A percentile compares a stretch with the other conserved stretches of the same genome.
Conservation (phyloP, 192 early-diverging fungal species). For the Chytriomyces confervae region DNA sequence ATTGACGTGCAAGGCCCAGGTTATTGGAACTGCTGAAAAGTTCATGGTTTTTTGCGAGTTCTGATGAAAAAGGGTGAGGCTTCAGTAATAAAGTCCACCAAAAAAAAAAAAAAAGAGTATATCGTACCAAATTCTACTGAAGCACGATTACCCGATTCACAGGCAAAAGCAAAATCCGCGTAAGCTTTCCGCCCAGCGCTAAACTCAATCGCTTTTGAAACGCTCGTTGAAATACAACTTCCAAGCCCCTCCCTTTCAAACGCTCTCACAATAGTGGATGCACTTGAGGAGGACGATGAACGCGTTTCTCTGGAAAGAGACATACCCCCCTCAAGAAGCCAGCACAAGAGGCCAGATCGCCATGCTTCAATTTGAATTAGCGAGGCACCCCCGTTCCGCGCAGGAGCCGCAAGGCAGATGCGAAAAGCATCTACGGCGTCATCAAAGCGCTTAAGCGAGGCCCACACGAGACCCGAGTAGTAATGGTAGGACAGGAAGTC, state of each 20-base stretch:
- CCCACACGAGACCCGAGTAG: slow-evolving; percentile 77
- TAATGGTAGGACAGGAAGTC: slow-evolving; percentile 78
- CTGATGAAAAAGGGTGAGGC: slow-evolving; percentile 30
- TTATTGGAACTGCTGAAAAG: slow-evolving; percentile 62
- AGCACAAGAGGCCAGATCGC: slow-evolving; percentile 72
- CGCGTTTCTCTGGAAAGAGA: slow-evolving; percentile 19
- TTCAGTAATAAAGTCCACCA: no score
- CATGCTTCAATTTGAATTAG: slow-evolving; percentile 78
- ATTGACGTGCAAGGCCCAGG: slow-evolving; percentile 67
- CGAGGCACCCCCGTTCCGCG: slow-evolving; percentile 53
- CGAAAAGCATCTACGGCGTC: slow-evolving; percentile 66
- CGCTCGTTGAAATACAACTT: slow-evolving; percentile 27
- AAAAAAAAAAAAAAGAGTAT: not conserved
- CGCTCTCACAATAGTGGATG: not conserved
- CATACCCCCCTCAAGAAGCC: slow-evolving; percentile 64
- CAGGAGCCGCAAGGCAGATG: slow-evolving; percentile 70
- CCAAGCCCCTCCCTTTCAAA: slow-evolving; percentile 1
- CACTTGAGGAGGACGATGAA: not conserved
- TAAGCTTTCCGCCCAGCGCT: slow-evolving; percentile 43
- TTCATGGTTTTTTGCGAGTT: slow-evolving; percentile 47
- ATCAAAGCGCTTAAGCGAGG: slow-evolving; percentile 68
- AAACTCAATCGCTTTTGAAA: slow-evolving; percentile 42
- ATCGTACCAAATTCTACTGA: not conserved
- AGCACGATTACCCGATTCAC: not conserved
- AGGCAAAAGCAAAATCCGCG: not conserved